Base-by-base conservation (phyloP, 106 monocot species). In the Dioscorea alata region DNA sequence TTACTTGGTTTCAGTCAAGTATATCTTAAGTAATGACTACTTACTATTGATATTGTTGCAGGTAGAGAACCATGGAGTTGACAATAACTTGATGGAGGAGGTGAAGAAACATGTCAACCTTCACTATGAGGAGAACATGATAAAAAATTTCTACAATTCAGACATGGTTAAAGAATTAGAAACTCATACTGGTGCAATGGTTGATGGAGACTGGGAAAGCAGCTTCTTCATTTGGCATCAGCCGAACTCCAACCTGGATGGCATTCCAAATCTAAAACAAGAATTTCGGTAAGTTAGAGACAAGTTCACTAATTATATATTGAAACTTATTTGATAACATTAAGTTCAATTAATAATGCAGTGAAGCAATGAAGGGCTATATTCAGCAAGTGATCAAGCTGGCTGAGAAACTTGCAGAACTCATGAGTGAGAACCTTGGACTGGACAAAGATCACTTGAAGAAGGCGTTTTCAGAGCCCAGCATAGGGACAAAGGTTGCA, bases 341-440 rank as follows among this genome's bases (percentile, higher is more conserved):
- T 42, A 67, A 19, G 24, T 16, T 42, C 35, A 35, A 14, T 51
- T 42, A 28, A 64, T 59, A 20, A 13, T 69, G 66, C 75, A 88
- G 88, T 23, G 31, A 73, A 49, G 70, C 79, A 16, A 76, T 87
- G 71, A 32, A 74, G 34, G 72, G 60, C 14, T 91, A 79, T 33
- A 74, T 79, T 12, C 57, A 74, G 28, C 67, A 78, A 52, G 21
- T 85, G 66, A 69, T 75, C 23, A 72, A 73, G 42, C 9, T 91
- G 33, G 87, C 84, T 6, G 84, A 91, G 67, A 77, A 35, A 63
- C 77, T 91, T 1, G 68, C 77, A 20, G 80, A 80, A 49, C 24
- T 51, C 35, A 63, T 88, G 69, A 80, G 82, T 50, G 82, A 87
- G 35, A 91, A 85, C 67, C 84, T 91, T 13, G 91, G 88, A 13